phyloP scores from a whole-genome alignment of 805 yeast genomes.

The Pichia gijzeniarum region DNA sequence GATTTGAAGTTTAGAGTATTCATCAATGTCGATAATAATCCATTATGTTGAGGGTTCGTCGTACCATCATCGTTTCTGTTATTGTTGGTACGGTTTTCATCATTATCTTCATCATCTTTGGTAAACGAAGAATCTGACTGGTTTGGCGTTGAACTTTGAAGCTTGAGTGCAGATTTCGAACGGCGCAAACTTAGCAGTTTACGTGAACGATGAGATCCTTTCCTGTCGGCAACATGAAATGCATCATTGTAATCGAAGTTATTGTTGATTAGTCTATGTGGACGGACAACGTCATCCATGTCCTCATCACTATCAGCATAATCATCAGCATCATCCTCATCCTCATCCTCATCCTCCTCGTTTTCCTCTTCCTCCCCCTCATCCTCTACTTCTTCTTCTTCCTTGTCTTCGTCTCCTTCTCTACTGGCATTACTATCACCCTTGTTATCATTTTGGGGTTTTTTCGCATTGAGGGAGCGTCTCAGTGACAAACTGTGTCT shows the following conservation, averaged over 20 bases:
- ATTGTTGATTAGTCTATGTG: too few relatives aligned
- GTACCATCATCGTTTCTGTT: background rate
- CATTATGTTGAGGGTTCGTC: constrained; percentile 9
- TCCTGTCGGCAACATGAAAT: too few relatives aligned
- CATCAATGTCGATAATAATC: constrained; percentile 24
- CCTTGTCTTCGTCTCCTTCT: constrained; percentile 1
- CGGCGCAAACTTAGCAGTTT: background rate
- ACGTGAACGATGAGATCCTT: too few relatives aligned
- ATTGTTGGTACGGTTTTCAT: background rate
- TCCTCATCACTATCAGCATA: constrained; percentile 2
- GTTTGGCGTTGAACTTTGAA: constrained; percentile 8
- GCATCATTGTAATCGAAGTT: too few relatives aligned
- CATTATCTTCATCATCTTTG: background rate
- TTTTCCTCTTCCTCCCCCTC: constrained; percentile 1
- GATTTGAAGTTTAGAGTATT: constrained; percentile 26
- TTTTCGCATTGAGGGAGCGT: background rate
- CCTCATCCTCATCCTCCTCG: background rate
- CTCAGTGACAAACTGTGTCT: background rate
- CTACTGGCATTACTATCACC: background rate
- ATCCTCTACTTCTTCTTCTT: constrained; percentile 1
- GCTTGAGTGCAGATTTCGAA: background rate
- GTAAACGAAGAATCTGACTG: constrained; percentile 1
- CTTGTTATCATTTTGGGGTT: background rate
- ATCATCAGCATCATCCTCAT: constrained; percentile 1
- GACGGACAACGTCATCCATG: background rate